Conservation (phyloP, 768 basidiomycete species). For the Agrocybe praecox region DNA sequence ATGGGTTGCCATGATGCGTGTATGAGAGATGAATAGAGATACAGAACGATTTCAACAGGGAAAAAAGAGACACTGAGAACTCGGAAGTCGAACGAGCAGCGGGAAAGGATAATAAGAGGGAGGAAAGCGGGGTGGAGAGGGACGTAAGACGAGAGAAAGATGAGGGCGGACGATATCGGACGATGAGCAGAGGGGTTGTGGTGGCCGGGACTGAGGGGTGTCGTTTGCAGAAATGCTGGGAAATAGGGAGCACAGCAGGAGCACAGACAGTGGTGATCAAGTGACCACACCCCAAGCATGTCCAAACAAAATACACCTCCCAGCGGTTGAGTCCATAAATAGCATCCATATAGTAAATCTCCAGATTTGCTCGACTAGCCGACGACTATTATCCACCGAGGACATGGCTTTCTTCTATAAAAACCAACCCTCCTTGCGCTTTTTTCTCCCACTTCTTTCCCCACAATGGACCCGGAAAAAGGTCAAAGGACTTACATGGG, state of each 20-base stretch:
- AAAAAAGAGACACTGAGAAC: conserved; percentile 6
- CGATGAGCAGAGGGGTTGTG: conserved; percentile 8
- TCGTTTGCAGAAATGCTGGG: conserved; percentile 11
- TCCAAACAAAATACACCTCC: conserved; percentile 21
- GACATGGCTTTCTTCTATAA: conserved; percentile 9
- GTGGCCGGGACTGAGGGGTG: conserved; percentile 4
- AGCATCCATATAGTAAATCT: not conserved
- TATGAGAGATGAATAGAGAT: conserved; percentile 15
- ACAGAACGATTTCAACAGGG: conserved; percentile 13
- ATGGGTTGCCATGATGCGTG: conserved; percentile 64
- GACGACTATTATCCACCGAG: conserved; percentile 10
- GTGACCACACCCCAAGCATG: conserved; percentile 34
- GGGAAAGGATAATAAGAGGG: not conserved
- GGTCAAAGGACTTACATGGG: conserved; percentile 38
- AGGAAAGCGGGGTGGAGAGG: conserved; percentile 8
- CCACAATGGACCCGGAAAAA: conserved; percentile 15
- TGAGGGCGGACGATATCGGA: conserved; percentile 11
- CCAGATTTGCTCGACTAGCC: not conserved
- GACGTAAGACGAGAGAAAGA: conserved; percentile 11
- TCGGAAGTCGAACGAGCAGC: conserved; percentile 9
- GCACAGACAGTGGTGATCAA: conserved; percentile 28
- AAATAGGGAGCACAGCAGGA: conserved; percentile 19
- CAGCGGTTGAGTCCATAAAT: not conserved
- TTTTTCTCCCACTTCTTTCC: not conserved
- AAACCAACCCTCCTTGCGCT: conserved; percentile 2